Evolutionary conservation across 257 asterid species (phyloP).

Genomic region (Solanum virginianum): DNA sequence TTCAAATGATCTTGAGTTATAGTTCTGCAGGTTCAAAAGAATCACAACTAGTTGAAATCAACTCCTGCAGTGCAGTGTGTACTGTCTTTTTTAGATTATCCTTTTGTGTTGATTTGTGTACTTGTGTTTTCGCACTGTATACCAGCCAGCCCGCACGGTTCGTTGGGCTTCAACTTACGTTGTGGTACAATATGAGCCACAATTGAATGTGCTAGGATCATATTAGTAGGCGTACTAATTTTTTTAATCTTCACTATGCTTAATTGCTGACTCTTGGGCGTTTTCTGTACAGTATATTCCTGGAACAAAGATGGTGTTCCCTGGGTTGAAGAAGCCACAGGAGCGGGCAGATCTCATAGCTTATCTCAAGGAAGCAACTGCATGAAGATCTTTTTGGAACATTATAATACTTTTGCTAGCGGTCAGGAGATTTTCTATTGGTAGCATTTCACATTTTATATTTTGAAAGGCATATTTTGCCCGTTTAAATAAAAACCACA

Average conservation of each 20-base stretch:
- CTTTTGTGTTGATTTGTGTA: not conserved
- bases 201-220: not conserved
- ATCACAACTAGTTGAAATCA: not conserved
- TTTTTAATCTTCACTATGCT: not conserved
- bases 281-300: conserved; percentile 68
- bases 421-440: not conserved
- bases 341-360: conserved; percentile 86
- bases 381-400: conserved; percentile 18
- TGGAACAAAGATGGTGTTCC: conserved; percentile 96
- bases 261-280: not conserved
- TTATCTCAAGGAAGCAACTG: conserved; percentile 70
- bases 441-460: not conserved
- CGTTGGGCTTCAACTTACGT: not conserved
- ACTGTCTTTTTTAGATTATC: not conserved
- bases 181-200: not conserved
- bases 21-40: not conserved
- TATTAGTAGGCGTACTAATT: not conserved
- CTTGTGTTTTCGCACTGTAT: not conserved
- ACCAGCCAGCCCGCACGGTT: not conserved
- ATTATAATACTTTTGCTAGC: not conserved
- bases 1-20: not conserved
- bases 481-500: not conserved
- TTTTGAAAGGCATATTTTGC: not conserved
- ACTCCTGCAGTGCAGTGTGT: not conserved
- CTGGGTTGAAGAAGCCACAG: conserved; percentile 94